Base-by-base conservation (phyloP, 139 green algal species). In the Chlorella sp. region DNA sequence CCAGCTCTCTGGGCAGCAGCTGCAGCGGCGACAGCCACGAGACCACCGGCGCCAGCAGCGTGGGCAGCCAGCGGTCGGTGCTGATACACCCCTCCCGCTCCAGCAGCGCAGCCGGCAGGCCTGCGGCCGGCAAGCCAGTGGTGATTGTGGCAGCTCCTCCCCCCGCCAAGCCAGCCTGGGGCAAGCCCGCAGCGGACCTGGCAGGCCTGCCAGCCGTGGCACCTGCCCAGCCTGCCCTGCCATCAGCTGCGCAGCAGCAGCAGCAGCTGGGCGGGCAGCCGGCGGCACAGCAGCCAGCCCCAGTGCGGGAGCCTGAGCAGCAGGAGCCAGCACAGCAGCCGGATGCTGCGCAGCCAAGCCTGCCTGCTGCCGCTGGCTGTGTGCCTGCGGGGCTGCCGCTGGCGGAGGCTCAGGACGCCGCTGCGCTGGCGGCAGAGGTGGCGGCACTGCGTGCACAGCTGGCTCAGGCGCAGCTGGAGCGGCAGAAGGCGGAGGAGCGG, bases 11-110 rank as follows among this genome's bases (percentile, higher is more conserved):
- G 44, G 74, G 68, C 44, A 85, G 75, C 81, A 78, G 55, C 67
- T 80, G 80, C 73, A 88, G 85, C 47, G 85, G 65, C 13, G 76
- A 79, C 51, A 87, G 79, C 39, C 85, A 89, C 26, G 85, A 89
- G 26, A 89, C 85, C 11, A 67, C 84, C 1, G 51, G 26, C 74
- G 86, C 51, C 13, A 60, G 51, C 51, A 60, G 51, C 51, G 51
- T 60, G 51, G 51, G 85, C 76, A 78, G 67, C 18, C 64, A 80
- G 55, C 85, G 85, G 51, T 89, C 85, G 39, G 85, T 86, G 41
- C 81, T 88, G 36, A 32, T 71, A 17, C 57, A 32, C 21, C 81
- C 73, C 44, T 72, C 41, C 6, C 60, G 65, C n/a, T 51, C 56
- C 21, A 72, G 44, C 69, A 56, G 69, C n/a, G 67, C 80, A 12